Conservation (phyloP, 495 filamentous ascomycete genomes). For the Oidiodendron maius region DNA sequence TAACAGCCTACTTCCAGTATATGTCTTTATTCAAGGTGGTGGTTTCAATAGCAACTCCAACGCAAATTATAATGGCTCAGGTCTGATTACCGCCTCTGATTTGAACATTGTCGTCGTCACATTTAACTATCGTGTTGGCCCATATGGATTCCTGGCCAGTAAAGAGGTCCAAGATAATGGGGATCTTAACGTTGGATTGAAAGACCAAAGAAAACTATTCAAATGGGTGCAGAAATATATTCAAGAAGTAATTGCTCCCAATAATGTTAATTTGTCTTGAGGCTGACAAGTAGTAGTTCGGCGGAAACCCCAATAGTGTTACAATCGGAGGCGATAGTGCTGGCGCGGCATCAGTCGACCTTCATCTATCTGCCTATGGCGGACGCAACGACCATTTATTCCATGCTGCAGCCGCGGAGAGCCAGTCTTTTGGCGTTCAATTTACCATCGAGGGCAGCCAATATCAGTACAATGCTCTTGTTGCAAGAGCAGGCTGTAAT, state of each 20-base stretch:
- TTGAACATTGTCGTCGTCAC: slow-evolving; percentile 62
- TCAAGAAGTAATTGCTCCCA: slow-evolving; percentile 24
- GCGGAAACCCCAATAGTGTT: slow-evolving; percentile 55
- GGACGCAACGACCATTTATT: slow-evolving; percentile 51
- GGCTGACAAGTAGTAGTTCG: slow-evolving; percentile 36
- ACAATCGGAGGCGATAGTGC: slow-evolving; percentile 66
- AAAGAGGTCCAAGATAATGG: slow-evolving; percentile 44
- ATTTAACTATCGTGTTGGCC: slow-evolving; percentile 70
- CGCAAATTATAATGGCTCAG: slow-evolving; percentile 59
- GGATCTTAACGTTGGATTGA: slow-evolving; percentile 64
- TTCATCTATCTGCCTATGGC: slow-evolving; percentile 60
- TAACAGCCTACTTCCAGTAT: no score
- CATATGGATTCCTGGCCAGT: slow-evolving; percentile 67
- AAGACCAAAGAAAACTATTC: slow-evolving; percentile 63
- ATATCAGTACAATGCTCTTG: slow-evolving; percentile 59
- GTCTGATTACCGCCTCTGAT: slow-evolving; percentile 52
- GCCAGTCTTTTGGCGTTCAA: slow-evolving; percentile 57
- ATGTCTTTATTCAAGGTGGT: slow-evolving; percentile 70
- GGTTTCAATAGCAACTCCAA: slow-evolving; percentile 62
- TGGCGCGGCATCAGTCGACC: slow-evolving; percentile 55
- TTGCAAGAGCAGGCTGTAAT: slow-evolving; percentile 48
- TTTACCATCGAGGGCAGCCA: slow-evolving; percentile 54
- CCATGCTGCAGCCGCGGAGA: slow-evolving; percentile 58
- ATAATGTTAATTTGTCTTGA: background rate
- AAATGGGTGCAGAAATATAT: slow-evolving; percentile 71